Conservation (phyloP, 2,329 filamentous ascomycete species). For the Colletotrichum sp. region DNA sequence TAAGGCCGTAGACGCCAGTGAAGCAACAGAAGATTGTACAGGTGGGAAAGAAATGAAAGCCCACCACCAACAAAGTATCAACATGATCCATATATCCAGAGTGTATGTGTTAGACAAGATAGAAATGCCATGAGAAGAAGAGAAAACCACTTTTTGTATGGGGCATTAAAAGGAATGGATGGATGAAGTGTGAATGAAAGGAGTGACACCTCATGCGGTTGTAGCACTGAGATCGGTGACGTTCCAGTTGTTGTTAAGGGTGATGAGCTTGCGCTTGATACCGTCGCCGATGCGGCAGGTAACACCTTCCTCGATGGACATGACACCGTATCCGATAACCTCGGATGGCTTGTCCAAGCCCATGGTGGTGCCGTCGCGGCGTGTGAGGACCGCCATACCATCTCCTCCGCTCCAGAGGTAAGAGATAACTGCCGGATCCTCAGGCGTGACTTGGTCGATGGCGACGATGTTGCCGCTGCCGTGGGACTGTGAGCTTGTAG, state of each 20-base stretch:
- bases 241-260: slow-evolving; percentile 45
- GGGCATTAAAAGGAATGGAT: not conserved
- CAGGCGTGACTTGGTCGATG: slow-evolving; percentile 45
- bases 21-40: slow-evolving; percentile 5
- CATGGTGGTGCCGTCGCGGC: slow-evolving; percentile 34
- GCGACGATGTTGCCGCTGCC: slow-evolving; percentile 26
- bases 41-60: not conserved
- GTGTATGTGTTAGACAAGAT: not conserved
- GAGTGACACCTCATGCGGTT: not conserved
- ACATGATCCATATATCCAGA: not conserved
- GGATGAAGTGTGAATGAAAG: not conserved
- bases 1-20: not conserved
- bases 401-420: slow-evolving; percentile 45
- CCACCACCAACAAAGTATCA: not conserved
- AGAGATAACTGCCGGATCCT: slow-evolving; percentile 39
- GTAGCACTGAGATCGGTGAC: slow-evolving; percentile 26
- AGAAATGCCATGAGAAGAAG: slow-evolving; percentile 9
- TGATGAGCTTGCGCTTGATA: slow-evolving; percentile 45
- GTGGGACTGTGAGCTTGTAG: not conserved
- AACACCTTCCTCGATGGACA: slow-evolving; percentile 42
- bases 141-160: not conserved
- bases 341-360: slow-evolving; percentile 41
- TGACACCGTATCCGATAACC: slow-evolving; percentile 45
- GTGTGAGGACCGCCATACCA: slow-evolving; percentile 35
- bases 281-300: slow-evolving; percentile 50